Conservation (phyloP, 805 yeast genomes). For the Jamesozyma jinghongensis region DNA sequence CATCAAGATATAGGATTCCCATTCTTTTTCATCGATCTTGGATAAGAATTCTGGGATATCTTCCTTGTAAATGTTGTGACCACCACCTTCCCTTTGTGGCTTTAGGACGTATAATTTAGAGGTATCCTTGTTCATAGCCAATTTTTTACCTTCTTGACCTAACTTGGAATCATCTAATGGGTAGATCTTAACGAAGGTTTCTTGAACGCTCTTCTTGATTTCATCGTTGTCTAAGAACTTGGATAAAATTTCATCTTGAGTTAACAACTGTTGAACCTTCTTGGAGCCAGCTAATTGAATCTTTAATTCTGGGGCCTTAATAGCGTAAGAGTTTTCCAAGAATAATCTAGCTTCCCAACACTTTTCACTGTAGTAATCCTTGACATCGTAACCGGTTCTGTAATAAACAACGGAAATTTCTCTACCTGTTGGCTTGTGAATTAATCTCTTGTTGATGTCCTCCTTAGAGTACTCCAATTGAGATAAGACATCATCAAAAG, state of each 20-base stretch:
- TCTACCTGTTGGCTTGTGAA: slow-evolving; percentile 43
- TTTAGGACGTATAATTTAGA: slow-evolving; percentile 60
- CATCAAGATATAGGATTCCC: slow-evolving; percentile 93
- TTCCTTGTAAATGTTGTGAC: slow-evolving; percentile 82
- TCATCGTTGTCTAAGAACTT: slow-evolving; percentile 34
- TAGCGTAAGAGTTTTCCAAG: slow-evolving; percentile 68
- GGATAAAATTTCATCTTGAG: slow-evolving; percentile 41
- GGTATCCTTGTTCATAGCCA: slow-evolving; percentile 49
- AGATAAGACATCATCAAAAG: slow-evolving; percentile 48
- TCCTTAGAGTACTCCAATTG: slow-evolving; percentile 11
- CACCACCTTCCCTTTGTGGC: slow-evolving; percentile 99
- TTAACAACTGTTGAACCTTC: slow-evolving; percentile 83
- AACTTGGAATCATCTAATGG: slow-evolving; percentile 68
- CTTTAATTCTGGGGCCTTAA: slow-evolving; percentile 83
- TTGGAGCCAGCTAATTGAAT: slow-evolving; percentile 92
- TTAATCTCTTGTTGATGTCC: slow-evolving; percentile 37
- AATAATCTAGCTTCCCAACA: slow-evolving; percentile 73
- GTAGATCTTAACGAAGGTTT: slow-evolving; percentile 76
- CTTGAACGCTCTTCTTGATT: slow-evolving; percentile 25
- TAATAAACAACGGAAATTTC: slow-evolving; percentile 86
- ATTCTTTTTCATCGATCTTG: slow-evolving; percentile 51
- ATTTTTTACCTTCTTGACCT: slow-evolving; percentile 52
- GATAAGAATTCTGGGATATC: slow-evolving; percentile 71
- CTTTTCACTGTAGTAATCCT: slow-evolving; percentile 55
- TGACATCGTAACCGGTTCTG: slow-evolving; percentile 82